phyloP scores from a whole-genome alignment of 768 basidiomycete genomes.

The Saitozyma sp. region DNA sequence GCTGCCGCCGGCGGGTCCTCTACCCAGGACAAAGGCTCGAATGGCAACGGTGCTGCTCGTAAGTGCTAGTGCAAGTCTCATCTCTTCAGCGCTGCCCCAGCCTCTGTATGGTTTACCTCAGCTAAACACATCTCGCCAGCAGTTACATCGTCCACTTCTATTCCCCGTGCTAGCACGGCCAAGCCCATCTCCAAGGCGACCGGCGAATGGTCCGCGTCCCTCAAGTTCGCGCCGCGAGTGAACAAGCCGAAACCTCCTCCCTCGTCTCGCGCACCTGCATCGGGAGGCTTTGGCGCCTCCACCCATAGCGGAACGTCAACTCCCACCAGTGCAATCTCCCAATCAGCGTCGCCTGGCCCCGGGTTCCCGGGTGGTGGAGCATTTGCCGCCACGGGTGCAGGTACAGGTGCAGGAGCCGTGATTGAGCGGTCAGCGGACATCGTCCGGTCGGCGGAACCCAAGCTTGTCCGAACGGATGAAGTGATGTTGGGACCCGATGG shows the following conservation, averaged over 20 bases:
- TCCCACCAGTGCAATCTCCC: background rate
- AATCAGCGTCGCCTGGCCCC: slow-evolving; percentile 6
- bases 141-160: too few relatives aligned
- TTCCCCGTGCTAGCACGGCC: too few relatives aligned
- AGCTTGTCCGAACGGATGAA: slow-evolving; percentile 15
- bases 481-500: slow-evolving; percentile 40
- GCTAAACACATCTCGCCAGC: too few relatives aligned
- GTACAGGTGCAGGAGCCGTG: slow-evolving; percentile 2
- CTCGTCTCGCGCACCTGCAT: slow-evolving; percentile 15
- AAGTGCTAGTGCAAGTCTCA: background rate
- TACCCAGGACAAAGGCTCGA: slow-evolving; percentile 8
- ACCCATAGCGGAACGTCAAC: slow-evolving; percentile 8
- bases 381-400: background rate
- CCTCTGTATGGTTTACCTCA: too few relatives aligned
- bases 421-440: slow-evolving; percentile 11
- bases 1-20: slow-evolving; percentile 1
- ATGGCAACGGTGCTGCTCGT: background rate
- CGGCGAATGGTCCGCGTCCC: slow-evolving; percentile 40
- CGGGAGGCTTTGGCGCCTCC: background rate
- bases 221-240: slow-evolving; percentile 48
- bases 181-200: slow-evolving; percentile 4
- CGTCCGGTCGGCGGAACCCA: slow-evolving; percentile 15
- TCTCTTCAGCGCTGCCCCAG: background rate
- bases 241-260: slow-evolving; percentile 25
- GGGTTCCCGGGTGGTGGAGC: background rate